Base-by-base conservation (phyloP, 306 rosid genomes). In the Pachyrhizus erosus region DNA sequence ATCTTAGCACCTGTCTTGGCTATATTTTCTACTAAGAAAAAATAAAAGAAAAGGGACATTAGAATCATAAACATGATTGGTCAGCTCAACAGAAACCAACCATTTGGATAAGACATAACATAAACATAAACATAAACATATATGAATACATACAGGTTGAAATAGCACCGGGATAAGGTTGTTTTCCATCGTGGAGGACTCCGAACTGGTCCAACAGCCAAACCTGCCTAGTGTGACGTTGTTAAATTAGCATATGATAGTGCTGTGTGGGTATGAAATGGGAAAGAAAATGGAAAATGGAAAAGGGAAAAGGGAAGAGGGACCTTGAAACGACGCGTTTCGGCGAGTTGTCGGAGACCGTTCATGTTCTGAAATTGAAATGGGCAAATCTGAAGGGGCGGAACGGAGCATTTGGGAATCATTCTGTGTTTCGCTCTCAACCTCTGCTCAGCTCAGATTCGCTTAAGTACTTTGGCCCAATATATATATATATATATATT, bases 131-230 rank as follows among this genome's bases (percentile, higher is more conserved):
- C n/a, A n/a, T n/a, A n/a, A n/a, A n/a, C n/a, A n/a, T n/a, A n/a
- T n/a, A n/a, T n/a, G n/a, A n/a, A 57, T 24, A 81, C 55, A 52
- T 88, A 95, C 99, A 84, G 75, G 99, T 86, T 71, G 92, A 81
- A 80, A 93, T 85, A 33, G 97, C 96, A 40, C 88, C 93, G 0
- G 98, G 97, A 84, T 96, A 96, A 86, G 98, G 97, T 52, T 89
- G 91, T 83, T 93, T 96, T 54, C 99, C 99, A 60, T 96, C 99
- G 12, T 96, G 98, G 54, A 96, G 96, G 31, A 96, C 99, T 77
- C 99, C 99, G 75, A 93, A 96, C 80, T 96, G 99, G 85, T 96
- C 99, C 72, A 96, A 85, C 27, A 93, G 86, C 98, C 99, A 96
- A 2, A 94, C 97, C 99, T 95, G 89, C 81, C 75, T 12, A 14